Conservation (phyloP, 345 rosid species). For the Jatropha curcas region DNA sequence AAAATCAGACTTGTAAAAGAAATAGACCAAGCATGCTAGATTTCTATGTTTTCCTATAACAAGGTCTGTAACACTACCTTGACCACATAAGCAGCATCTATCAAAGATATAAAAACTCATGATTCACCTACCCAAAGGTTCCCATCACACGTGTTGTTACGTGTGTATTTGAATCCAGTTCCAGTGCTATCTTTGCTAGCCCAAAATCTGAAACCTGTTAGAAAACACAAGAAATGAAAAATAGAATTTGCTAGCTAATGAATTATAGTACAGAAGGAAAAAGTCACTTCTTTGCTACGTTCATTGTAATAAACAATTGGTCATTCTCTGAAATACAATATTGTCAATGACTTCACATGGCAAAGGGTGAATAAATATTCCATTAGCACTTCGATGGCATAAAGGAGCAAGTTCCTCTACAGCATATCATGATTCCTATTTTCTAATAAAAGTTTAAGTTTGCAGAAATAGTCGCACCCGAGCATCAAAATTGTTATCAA, state of each 20-base stretch:
- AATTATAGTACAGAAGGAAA: slow-evolving; percentile 1
- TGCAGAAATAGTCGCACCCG: slow-evolving; percentile 51
- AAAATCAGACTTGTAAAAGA: not conserved
- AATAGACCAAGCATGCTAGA: not conserved
- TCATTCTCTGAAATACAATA: not conserved
- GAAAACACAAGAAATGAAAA: slow-evolving; percentile 5
- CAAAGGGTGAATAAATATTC: slow-evolving; percentile 1
- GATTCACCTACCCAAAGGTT: slow-evolving; percentile 77
- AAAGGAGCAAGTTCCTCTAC: slow-evolving; percentile 1
- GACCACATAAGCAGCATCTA: not conserved
- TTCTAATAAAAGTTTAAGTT: slow-evolving; percentile 11
- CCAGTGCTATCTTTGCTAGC: slow-evolving; percentile 77
- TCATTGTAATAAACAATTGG: not conserved
- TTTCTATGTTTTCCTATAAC: not conserved
- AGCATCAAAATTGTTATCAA: slow-evolving; percentile 85
- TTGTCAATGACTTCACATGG: not conserved
- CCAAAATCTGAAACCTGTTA: slow-evolving; percentile 94
- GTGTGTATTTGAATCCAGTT: slow-evolving; percentile 81
- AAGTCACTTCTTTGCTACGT: slow-evolving; percentile 10
- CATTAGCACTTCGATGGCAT: slow-evolving; percentile 13
- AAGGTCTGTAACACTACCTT: not conserved
- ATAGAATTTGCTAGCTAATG: slow-evolving; percentile 5
- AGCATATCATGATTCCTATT: not conserved
- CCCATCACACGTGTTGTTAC: slow-evolving; percentile 98
- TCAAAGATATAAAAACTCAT: not conserved